Percentiles rank a stretch among this genome's conserved stretches.
These are phyloP conservation scores for Quercus lobata DNA, from an alignment of 331 rosid species.

Conservation along the genomic window DNA sequence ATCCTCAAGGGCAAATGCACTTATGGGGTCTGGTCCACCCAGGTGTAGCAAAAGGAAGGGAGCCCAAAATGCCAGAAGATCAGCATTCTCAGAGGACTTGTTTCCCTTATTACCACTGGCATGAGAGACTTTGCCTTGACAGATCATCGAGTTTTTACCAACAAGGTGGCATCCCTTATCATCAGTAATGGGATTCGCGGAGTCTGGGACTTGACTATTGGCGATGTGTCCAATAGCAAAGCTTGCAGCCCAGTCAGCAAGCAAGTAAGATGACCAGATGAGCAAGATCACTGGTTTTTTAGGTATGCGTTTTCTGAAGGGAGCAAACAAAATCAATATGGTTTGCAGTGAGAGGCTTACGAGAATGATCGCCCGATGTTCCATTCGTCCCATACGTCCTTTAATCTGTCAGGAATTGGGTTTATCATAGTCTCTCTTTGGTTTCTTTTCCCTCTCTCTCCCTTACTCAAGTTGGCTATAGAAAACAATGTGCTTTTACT, in stretches of 20 bases:
- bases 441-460: too few relatives aligned
- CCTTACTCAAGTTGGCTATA: too few relatives aligned
- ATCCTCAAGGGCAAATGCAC: constrained; percentile 41
- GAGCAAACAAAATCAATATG: background rate
- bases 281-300: background rate
- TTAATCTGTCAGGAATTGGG: too few relatives aligned
- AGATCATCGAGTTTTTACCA: too few relatives aligned
- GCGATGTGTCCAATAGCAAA: constrained; percentile 30
- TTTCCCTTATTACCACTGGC: too few relatives aligned
- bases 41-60: constrained; percentile 49
- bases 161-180: too few relatives aligned
- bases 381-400: background rate
- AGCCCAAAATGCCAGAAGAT: constrained; percentile 38
- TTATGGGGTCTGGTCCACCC: constrained; percentile 51
- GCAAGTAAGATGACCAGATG: constrained; percentile 10
- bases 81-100: background rate
- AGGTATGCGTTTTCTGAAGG: background rate
- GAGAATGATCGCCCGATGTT: background rate
- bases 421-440: too few relatives aligned
- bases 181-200: background rate
- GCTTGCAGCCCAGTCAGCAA: constrained; percentile 1
- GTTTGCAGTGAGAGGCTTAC: background rate
- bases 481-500: too few relatives aligned
- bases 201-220: background rate
- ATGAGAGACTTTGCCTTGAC: too few relatives aligned